Percentiles rank a stretch among this genome's conserved stretches.
These are phyloP conservation scores for Hygrophila difformis DNA, from an alignment of 257 asterid species.

Conservation along the genomic window DNA sequence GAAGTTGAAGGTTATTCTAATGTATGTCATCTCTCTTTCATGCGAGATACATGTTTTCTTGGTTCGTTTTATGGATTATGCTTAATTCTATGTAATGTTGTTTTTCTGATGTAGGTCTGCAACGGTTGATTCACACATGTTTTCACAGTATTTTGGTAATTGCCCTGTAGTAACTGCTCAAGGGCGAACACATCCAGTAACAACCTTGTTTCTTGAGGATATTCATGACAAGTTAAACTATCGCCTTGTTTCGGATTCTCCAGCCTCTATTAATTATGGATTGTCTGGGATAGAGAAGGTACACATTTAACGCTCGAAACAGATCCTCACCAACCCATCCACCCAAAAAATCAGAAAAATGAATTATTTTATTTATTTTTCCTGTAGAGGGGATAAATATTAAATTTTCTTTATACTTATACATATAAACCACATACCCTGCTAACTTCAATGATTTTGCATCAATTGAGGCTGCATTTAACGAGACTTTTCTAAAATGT, in stretches of 20 bases:
- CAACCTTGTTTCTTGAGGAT: constrained; percentile 84
- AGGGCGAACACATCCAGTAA: constrained; percentile 93
- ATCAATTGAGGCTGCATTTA: too few relatives aligned
- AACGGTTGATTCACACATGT: constrained; percentile 85
- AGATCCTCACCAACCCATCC: neutral
- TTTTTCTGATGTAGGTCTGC: constrained; percentile 72
- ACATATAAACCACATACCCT: too few relatives aligned
- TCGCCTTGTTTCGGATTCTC: constrained; percentile 87
- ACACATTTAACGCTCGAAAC: constrained; percentile 10
- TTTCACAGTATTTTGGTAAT: constrained; percentile 77
- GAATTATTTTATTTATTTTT: too few relatives aligned
- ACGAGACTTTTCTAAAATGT: too few relatives aligned
- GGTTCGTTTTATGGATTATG: constrained; percentile 2
- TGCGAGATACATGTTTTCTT: constrained; percentile 13
- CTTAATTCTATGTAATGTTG: constrained; percentile 18
- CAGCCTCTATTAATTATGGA: constrained; percentile 57
- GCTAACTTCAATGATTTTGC: too few relatives aligned
- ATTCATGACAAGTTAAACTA: constrained; percentile 68
- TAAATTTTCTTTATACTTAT: too few relatives aligned
- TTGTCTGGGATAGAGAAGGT: constrained; percentile 53
- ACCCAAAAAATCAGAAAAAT: neutral
- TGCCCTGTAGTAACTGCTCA: constrained; percentile 95
- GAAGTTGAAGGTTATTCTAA: constrained; percentile 82
- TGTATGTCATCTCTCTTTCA: constrained; percentile 40
- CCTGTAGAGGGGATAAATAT: too few relatives aligned